Evolutionary conservation across 768 basidiomycete genomes (phyloP), one percentile per base, ranked within the genome.

Genomic region (Boletus barrowsii): DNA sequence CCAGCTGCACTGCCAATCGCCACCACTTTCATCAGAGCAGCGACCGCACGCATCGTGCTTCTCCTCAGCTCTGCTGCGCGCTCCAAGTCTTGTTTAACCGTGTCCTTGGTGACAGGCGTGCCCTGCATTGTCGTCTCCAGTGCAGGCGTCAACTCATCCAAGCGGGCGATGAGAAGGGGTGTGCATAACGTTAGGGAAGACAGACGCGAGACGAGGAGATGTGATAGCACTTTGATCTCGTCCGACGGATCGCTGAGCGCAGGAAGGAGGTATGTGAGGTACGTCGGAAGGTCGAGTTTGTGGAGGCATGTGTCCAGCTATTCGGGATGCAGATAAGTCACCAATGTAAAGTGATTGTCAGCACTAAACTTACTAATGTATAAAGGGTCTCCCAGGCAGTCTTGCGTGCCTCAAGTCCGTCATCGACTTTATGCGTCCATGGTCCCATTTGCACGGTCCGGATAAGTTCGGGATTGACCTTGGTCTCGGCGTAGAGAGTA

Each of bases 311-410:
- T 98, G 62, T 96, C 93, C 54, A 97, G 82, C 92, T 94, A 54
- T 40, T 45, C 15, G 41, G 7, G 17, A 24, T 4, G 22, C 41
- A 47, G 1, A 48, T 59, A 37, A 42, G 43, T 45, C 44, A 36
- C 39, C 5, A 20, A 17, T 1, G 0, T 26, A 24, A 10, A 17
- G 10, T 18, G 11, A 52, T 20, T 18, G 17, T 22, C 4, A n/a
- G 7, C n/a, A 4, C 37, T 9, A 6, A 10, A 71, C 87, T 61
- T 62, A 94, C 93, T 61, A 98, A 72, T 18, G 94, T 97, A 68
- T 97, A 95, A 78, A 98, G 91, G 1, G 94, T 93, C 72, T 99
- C 97, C 71, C 91, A 98, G 3, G 97, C 96, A 0, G 92, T 95
- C 79, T 98, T 98, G 54, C 97, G 85, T 20, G 94, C 87, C 59